These are phyloP conservation scores for Auriscalpium orientale DNA, from an alignment of 768 basidiomycete species.

Conservation along the genomic window DNA sequence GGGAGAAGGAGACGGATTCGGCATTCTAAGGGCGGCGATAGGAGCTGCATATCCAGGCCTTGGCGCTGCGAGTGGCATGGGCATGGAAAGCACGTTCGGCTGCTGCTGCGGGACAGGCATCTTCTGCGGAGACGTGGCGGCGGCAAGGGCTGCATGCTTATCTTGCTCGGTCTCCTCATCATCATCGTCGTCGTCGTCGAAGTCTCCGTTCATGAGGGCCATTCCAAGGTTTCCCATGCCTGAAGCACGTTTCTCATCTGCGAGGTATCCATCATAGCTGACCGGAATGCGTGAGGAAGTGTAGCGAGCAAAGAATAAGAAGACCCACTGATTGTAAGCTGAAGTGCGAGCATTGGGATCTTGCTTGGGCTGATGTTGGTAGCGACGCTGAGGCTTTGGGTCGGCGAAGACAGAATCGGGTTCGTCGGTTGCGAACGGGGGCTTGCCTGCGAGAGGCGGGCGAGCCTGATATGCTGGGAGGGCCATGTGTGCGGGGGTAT, in stretches of 20 bases:
- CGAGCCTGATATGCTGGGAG: slow-evolving; percentile 13
- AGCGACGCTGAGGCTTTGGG: slow-evolving; percentile 35
- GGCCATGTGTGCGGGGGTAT: background rate
- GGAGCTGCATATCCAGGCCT: slow-evolving; percentile 69
- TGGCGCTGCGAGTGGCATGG: slow-evolving; percentile 53
- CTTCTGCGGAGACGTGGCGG: slow-evolving; percentile 2
- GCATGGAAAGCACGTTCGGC: slow-evolving; percentile 5
- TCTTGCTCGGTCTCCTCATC: slow-evolving; percentile 22
- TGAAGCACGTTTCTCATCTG: slow-evolving; percentile 37
- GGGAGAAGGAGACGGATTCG: slow-evolving; percentile 37
- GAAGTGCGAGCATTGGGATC: slow-evolving; percentile 52
- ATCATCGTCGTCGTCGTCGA: slow-evolving; percentile 40
- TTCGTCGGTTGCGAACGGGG: slow-evolving; percentile 64
- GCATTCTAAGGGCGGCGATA: slow-evolving; percentile 55
- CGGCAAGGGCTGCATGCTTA: slow-evolving; percentile 12
- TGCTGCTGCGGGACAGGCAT: slow-evolving; percentile 2
- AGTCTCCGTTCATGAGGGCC: slow-evolving; percentile 36
- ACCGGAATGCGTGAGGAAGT: slow-evolving; percentile 5
- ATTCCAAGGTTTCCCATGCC: slow-evolving; percentile 48
- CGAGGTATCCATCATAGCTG: slow-evolving; percentile 62
- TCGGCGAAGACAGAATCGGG: slow-evolving; percentile 53
- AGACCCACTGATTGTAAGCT: slow-evolving; percentile 60
- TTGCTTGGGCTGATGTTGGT: slow-evolving; percentile 26
- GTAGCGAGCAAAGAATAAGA: slow-evolving; percentile 1
- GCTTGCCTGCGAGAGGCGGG: slow-evolving; percentile 49